phyloP scores from a whole-genome alignment of 2,329 filamentous ascomycete species.

The Nemania sp. region DNA sequence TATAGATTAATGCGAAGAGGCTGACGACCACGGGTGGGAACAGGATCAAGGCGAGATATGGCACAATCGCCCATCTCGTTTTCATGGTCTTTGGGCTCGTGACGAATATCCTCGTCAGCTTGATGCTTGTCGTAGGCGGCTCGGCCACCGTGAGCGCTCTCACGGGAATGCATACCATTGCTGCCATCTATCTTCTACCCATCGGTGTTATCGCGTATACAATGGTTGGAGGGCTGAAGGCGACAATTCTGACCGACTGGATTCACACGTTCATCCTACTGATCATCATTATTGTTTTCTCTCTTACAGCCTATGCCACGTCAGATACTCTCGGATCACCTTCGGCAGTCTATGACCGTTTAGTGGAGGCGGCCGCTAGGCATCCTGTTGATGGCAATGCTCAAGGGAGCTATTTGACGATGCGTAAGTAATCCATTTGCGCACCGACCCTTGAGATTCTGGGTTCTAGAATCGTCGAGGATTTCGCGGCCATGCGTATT shows the following conservation, averaged over 20 bases:
- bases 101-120: conserved; percentile 85
- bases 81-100: conserved; percentile 82
- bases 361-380: conserved; percentile 66
- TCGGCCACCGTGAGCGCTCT: conserved; percentile 72
- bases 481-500: too few species aligned
- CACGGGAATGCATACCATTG: conserved; percentile 75
- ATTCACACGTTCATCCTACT: conserved; percentile 84
- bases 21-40: background rate
- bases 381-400: conserved; percentile 82
- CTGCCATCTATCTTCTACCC: conserved; percentile 82
- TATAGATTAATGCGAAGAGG: background rate
- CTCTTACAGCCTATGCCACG: conserved; percentile 79
- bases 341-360: conserved; percentile 73
- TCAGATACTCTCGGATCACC: conserved; percentile 75
- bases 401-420: conserved; percentile 82
- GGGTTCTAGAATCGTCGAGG: too few species aligned
- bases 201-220: conserved; percentile 83
- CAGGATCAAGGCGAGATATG: conserved; percentile 37
- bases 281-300: conserved; percentile 83
- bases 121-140: conserved; percentile 86
- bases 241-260: conserved; percentile 84
- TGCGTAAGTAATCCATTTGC: conserved; percentile 51
- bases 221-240: conserved; percentile 58
- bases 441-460: background rate
- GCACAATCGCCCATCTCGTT: conserved; percentile 65